Conservation (phyloP, 75 land plant species). For the Pinus taeda region DNA sequence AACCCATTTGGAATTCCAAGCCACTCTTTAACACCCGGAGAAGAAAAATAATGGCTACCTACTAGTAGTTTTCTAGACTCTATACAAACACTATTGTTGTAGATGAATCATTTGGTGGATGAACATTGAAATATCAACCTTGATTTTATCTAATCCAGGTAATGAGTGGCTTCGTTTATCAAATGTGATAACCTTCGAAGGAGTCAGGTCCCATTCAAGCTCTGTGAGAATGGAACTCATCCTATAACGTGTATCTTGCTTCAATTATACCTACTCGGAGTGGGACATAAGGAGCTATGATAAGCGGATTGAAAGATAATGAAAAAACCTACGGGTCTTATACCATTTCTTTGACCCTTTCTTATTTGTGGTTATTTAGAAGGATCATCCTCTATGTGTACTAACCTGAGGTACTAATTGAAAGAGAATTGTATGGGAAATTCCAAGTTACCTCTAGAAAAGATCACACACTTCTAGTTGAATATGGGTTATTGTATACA, state of each 20-base stretch:
- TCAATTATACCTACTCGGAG: neutral
- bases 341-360: neutral
- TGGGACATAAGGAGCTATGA: neutral
- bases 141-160: neutral
- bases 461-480: slow-evolving; percentile 72
- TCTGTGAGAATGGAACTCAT: slow-evolving; percentile 3
- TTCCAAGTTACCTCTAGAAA: slow-evolving; percentile 77
- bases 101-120: neutral
- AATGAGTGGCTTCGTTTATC: neutral
- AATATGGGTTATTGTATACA: slow-evolving; percentile 53
- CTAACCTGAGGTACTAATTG: slow-evolving; percentile 3
- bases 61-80: too few relatives aligned
- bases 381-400: neutral
- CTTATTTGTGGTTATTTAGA: neutral
- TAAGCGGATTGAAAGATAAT: neutral
- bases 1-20: too few relatives aligned
- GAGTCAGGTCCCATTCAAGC: neutral
- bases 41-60: too few relatives aligned
- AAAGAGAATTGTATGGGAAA: slow-evolving; percentile 33
- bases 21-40: too few relatives aligned
- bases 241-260: neutral
- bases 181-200: neutral
- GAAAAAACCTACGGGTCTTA: too few relatives aligned
- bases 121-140: neutral
- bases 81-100: neutral